Conservation (phyloP, 176 grass and related monocot genomes). For the Zizania latifolia region DNA sequence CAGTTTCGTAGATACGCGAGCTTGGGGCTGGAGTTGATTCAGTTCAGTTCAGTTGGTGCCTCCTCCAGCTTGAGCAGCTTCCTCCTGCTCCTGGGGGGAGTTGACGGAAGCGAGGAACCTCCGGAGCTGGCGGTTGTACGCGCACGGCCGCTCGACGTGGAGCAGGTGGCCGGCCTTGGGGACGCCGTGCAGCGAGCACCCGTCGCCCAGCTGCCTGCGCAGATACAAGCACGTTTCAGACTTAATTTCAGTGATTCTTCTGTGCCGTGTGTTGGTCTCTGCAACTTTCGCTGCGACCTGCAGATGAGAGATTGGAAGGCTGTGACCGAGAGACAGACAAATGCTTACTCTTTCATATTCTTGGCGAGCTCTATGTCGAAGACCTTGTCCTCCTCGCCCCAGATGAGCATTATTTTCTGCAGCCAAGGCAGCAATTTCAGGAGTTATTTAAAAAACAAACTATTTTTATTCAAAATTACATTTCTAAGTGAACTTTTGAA, state of each 20-base stretch:
- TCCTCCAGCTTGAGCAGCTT: not conserved
- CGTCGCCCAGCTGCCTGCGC: constrained; percentile 75
- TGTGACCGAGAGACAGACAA: too few relatives aligned
- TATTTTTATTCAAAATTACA: too few relatives aligned
- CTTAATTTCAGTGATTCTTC: too few relatives aligned
- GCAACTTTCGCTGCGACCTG: too few relatives aligned
- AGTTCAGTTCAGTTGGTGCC: not conserved
- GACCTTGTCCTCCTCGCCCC: constrained; percentile 86
- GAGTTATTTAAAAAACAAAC: too few relatives aligned
- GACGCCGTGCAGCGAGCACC: constrained; percentile 53
- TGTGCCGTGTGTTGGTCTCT: not conserved
- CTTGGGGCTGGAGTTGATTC: too few relatives aligned
- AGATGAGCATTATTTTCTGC: constrained; percentile 90
- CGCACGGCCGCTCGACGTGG: constrained; percentile 75
- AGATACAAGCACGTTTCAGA: not conserved
- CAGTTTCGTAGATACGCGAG: too few relatives aligned
- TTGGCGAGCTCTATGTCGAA: constrained; percentile 77
- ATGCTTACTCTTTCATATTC: constrained; percentile 84
- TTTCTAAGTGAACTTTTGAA: too few relatives aligned
- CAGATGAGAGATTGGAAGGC: too few relatives aligned
- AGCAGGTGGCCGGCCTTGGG: constrained; percentile 75
- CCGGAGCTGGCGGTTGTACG: constrained; percentile 67
- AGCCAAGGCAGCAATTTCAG: not conserved
- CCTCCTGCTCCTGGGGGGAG: not conserved
- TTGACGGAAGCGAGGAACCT: constrained; percentile 58